Evolutionary conservation across 768 basidiomycete genomes (phyloP), one percentile per base, ranked within the genome.

Genomic region (Tylopilus plumbeoviolaceoides): DNA sequence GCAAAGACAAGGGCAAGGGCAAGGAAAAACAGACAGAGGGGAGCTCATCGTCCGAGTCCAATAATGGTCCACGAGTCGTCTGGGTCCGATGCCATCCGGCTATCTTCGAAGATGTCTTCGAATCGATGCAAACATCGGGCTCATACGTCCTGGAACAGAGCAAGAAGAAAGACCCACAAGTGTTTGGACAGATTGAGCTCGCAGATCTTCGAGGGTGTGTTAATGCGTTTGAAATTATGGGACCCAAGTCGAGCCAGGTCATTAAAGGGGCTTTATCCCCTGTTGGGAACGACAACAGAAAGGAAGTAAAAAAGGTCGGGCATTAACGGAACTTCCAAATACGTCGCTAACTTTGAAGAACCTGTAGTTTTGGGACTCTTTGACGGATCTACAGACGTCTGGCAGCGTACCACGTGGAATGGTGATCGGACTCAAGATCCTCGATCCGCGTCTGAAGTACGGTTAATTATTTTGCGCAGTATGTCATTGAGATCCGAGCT

Each of bases 141-240:
- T 84, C 84, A 0, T 61, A 71, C 33, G 73, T 72, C 3, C 65
- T 88, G 11, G 75, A 79, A 27, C 63, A 63, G 17, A 64, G 65
- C 23, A 70, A 62, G 49, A 56, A 59, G 47, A 60, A 55, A 12
- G 48, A 65, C 23, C 56, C 61, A 11, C 57, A 59, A 3, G 53
- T 56, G 21, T 45, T 57, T 5, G 65, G 59, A 12, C 73, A 76
- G 20, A 68, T 93, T 10, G 84, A 90, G 58, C 75, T 95, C 15
- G 75, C 78, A 7, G 89, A 95, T 64, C 67, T 94, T 44, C 73
- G 86, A 50, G 82, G 81, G 2, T 79, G 83, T 45, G 60, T 92
- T 40, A 89, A 89, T 55, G 76, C 84, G 6, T 95, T 95, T 60
- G 95, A 98, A 66, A 80, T 98, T 31, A 87, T 89, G 75, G 95